Evolutionary conservation across 1,284 basidiomycete genomes (phyloP).

Genomic region (Ceratobasidium theobromae): DNA sequence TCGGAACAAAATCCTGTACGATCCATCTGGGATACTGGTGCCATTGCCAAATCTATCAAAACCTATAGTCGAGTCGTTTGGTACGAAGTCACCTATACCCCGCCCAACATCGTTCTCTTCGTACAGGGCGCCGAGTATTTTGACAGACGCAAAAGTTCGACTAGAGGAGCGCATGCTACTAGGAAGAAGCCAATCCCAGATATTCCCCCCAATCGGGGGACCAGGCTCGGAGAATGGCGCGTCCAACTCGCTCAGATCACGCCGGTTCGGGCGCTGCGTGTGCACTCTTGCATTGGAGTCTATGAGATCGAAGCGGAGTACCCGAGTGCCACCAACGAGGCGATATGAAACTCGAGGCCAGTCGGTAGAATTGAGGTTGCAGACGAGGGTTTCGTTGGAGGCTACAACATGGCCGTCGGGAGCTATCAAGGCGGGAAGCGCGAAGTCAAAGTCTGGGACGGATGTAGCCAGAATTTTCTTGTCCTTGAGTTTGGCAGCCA

Average conservation of each 20-base stretch:
- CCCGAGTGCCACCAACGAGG: conserved; percentile 43
- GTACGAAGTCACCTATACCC: neutral
- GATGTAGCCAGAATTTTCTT: conserved; percentile 42
- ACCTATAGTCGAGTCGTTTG: neutral
- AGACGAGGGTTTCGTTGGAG: conserved; percentile 32
- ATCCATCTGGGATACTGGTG: conserved; percentile 34
- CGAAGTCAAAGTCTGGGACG: conserved; percentile 37
- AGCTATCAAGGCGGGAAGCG: conserved; percentile 14
- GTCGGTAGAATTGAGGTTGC: conserved; percentile 38
- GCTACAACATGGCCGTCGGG: neutral
- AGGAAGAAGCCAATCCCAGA: conserved; percentile 21
- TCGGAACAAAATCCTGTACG: conserved; percentile 34
- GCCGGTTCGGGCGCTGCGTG: neutral
- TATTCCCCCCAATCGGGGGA: conserved; percentile 5
- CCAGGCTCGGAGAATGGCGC: neutral
- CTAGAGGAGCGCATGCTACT: neutral
- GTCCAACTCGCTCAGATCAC: neutral
- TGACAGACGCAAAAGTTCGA: conserved; percentile 2
- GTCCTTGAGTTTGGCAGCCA: conserved; percentile 43
- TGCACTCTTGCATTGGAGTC: conserved; percentile 36
- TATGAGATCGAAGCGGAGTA: conserved; percentile 44
- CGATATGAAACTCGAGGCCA: conserved; percentile 37
- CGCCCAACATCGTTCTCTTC: conserved; percentile 10
- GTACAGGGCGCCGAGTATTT: conserved; percentile 1
- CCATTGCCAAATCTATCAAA: conserved; percentile 31